phyloP scores from a whole-genome alignment of 352 stramenopile species.

The Thraustochytrium sp. region DNA sequence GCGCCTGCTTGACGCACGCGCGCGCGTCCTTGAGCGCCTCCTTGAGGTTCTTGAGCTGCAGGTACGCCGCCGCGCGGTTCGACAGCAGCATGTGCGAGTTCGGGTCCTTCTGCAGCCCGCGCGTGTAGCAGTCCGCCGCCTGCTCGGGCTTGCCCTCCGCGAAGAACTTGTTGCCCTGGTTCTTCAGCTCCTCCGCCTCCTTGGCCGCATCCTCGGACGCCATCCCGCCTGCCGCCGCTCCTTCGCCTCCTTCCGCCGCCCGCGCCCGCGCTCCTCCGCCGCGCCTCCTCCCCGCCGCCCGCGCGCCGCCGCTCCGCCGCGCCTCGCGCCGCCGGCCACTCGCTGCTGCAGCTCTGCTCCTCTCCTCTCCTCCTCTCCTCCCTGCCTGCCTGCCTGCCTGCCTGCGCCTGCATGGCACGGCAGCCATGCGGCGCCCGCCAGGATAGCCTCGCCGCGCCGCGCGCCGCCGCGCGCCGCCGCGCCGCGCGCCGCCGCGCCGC shows the following conservation, averaged over 20 bases:
- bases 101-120: conserved; percentile 67
- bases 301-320: too few relatives aligned
- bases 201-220: neutral
- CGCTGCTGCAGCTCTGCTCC: too few relatives aligned
- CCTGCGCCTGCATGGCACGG: too few relatives aligned
- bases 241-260: neutral
- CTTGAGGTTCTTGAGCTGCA: conserved; percentile 42
- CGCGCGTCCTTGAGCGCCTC: conserved; percentile 71
- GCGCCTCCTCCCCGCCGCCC: too few relatives aligned
- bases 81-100: conserved; percentile 82
- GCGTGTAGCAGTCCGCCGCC: conserved; percentile 45
- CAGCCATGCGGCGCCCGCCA: too few relatives aligned
- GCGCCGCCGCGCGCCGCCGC: too few relatives aligned
- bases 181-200: conserved; percentile 32
- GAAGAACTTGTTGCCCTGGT: conserved; percentile 49
- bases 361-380: too few relatives aligned
- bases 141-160: conserved; percentile 40
- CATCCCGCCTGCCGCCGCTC: neutral
- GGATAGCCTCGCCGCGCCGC: too few relatives aligned
- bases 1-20: conserved; percentile 65
- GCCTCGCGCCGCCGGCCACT: too few relatives aligned
- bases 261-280: too few relatives aligned
- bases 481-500: too few relatives aligned
- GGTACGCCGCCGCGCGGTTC: conserved; percentile 58
- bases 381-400: too few relatives aligned